Percentiles rank a stretch among this genome's conserved stretches.
These are phyloP conservation scores for Globisporangium emineosum DNA, from an alignment of 352 stramenopile species.

Conservation along the genomic window DNA sequence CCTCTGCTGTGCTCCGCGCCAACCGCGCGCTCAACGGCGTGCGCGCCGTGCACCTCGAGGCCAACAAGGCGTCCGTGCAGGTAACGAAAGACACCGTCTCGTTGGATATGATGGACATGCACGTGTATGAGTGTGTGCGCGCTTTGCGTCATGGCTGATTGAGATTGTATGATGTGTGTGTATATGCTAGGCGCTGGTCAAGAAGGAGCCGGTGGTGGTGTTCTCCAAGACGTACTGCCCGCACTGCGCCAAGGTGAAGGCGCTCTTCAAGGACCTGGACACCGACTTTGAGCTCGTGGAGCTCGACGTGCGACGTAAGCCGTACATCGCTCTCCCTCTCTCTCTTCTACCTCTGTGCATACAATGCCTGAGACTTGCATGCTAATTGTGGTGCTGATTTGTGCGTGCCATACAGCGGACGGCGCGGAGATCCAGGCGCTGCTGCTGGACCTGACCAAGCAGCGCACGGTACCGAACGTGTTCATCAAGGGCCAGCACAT, in stretches of 20 bases:
- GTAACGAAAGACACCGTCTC: slow-evolving; percentile 19
- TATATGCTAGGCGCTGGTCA: slow-evolving; percentile 43
- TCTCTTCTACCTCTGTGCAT: too few relatives aligned
- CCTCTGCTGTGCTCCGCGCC: slow-evolving; percentile 11
- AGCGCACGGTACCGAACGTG: slow-evolving; percentile 97
- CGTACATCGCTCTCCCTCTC: neutral
- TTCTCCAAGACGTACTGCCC: slow-evolving; percentile 97
- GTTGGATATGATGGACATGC: neutral
- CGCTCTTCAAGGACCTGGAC: slow-evolving; percentile 75
- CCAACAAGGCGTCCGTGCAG: slow-evolving; percentile 52
- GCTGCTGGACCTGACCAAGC: slow-evolving; percentile 90
- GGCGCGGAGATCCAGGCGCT: slow-evolving; percentile 89
- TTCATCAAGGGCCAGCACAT: slow-evolving; percentile 97
- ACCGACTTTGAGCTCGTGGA: slow-evolving; percentile 63
- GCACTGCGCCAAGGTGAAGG: slow-evolving; percentile 91
- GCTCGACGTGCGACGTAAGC: slow-evolving; percentile 56
- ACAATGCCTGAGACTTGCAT: neutral
- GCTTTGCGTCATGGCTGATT: neutral
- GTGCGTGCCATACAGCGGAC: slow-evolving; percentile 46
- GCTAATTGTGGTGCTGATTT: slow-evolving; percentile 3
- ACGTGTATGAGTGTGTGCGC: neutral
- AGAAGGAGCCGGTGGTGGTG: slow-evolving; percentile 77
- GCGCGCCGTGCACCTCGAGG: slow-evolving; percentile 59
- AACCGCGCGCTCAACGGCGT: slow-evolving; percentile 17
- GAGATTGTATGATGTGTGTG: neutral